Percentiles rank a stretch among this genome's conserved stretches.
Conservation (phyloP, 2,329 filamentous ascomycete species). For the Diplodia scrobiculata region DNA sequence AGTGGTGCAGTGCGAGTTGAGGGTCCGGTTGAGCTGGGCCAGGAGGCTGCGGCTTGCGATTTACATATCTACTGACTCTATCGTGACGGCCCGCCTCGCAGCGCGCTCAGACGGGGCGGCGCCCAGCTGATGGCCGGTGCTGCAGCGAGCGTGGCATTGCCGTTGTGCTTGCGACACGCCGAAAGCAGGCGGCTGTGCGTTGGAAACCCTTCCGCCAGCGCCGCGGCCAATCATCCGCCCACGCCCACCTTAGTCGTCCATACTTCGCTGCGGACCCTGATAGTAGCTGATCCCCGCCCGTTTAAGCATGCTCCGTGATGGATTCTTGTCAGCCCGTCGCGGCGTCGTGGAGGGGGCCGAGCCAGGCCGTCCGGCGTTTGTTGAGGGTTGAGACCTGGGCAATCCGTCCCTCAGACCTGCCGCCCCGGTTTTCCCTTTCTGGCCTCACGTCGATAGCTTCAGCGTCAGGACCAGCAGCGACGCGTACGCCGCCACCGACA, state of each 20-base stretch:
- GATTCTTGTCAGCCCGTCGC: conserved; percentile 22
- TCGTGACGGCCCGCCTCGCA: conserved; percentile 19
- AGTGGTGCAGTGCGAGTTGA: not conserved
- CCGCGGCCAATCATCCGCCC: conserved; percentile 27
- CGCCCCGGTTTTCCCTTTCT: not conserved
- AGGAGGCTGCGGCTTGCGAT: not conserved
- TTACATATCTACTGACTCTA: conserved; percentile 28
- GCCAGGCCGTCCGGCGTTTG: conserved; percentile 19
- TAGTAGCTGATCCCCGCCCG: conserved; percentile 21
- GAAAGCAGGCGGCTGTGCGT: conserved; percentile 26
- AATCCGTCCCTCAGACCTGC: not conserved
- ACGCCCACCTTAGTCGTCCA: not conserved
- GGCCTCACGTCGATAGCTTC: conserved; percentile 36
- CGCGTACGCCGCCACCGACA: conserved; percentile 64
- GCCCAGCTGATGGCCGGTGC: not conserved
- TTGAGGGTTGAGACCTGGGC: conserved; percentile 19
- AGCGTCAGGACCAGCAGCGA: conserved; percentile 62
- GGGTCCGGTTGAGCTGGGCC: not conserved
- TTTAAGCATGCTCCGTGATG: conserved; percentile 14
- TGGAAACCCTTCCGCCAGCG: conserved; percentile 8
- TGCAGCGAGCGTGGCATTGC: conserved; percentile 21
- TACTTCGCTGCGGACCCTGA: conserved; percentile 1
- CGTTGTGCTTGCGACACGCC: conserved; percentile 22
- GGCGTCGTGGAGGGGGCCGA: conserved; percentile 19
- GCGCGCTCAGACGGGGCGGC: conserved; percentile 2